A percentile compares a stretch with the other conserved stretches of the same genome.
Evolutionary conservation across 2,329 filamentous ascomycete species (phyloP).

Genomic region (Scedosporium aurantiacum): DNA sequence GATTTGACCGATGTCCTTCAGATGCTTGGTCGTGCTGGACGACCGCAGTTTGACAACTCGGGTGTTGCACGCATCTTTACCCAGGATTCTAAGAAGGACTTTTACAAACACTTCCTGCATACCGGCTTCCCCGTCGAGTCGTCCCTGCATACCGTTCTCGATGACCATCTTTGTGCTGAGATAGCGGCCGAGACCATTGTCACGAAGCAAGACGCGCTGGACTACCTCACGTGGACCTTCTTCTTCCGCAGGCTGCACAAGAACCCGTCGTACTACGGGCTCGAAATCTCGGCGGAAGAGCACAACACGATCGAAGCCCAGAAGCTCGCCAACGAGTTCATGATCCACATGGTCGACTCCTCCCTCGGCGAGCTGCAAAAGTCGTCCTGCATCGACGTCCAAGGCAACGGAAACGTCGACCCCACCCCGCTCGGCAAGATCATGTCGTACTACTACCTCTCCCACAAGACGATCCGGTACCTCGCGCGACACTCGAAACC

Average conservation of each 20-base stretch:
- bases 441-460: conserved; percentile 98
- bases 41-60: conserved; percentile 91
- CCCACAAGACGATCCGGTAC: conserved; percentile 85
- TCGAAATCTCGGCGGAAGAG: conserved; percentile 86
- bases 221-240: conserved; percentile 98
- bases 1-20: conserved; percentile 95
- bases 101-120: conserved; percentile 98
- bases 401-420: conserved; percentile 80
- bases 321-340: conserved; percentile 81
- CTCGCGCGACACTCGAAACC: conserved; percentile 67
- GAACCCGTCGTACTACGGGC: conserved; percentile 94
- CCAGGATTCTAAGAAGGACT: conserved; percentile 94
- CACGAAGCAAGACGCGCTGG: conserved; percentile 92
- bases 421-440: conserved; percentile 90
- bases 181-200: conserved; percentile 85
- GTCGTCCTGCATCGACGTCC: conserved; percentile 73
- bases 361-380: conserved; percentile 72
- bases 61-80: conserved; percentile 97
- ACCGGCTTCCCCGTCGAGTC: conserved; percentile 97
- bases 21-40: conserved; percentile 91
- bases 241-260: conserved; percentile 97
- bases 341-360: conserved; percentile 83
- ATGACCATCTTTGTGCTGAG: conserved; percentile 94
- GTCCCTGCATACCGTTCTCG: conserved; percentile 86
- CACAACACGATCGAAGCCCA: conserved; percentile 82